Conservation (phyloP, 495 filamentous ascomycete genomes). For the Margaritispora aquatica region DNA sequence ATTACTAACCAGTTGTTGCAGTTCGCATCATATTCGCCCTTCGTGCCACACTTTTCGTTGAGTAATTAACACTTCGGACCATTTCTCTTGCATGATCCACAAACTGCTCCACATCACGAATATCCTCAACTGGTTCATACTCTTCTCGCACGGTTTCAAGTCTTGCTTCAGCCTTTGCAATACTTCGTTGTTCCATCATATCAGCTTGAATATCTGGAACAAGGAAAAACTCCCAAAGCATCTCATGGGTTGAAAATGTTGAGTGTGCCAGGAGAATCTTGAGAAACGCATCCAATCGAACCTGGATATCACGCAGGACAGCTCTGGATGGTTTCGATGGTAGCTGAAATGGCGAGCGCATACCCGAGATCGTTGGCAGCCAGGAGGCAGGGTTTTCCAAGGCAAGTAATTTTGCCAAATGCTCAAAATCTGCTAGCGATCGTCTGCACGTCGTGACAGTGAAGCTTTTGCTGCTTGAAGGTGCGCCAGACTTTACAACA, state of each 20-base stretch:
- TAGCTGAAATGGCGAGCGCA: constrained; percentile 85
- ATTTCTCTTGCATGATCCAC: constrained; percentile 83
- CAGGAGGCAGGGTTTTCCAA: constrained; percentile 94
- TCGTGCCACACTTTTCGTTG: constrained; percentile 73
- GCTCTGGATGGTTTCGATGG: constrained; percentile 86
- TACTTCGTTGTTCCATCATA: constrained; percentile 83
- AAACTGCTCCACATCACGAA: constrained; percentile 90
- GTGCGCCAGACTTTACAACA: constrained; percentile 88
- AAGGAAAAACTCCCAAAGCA: constrained; percentile 98
- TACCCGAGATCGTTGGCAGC: constrained; percentile 72
- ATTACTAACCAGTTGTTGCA: constrained; percentile 44
- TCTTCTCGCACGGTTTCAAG: constrained; percentile 84
- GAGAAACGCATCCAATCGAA: constrained; percentile 80
- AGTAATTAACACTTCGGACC: constrained; percentile 73
- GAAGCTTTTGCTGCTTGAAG: constrained; percentile 57
- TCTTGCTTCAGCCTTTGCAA: constrained; percentile 75
- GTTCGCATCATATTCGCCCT: constrained; percentile 54
- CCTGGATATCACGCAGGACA: constrained; percentile 79
- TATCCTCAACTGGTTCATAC: constrained; percentile 74
- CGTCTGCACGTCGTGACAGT: constrained; percentile 91
- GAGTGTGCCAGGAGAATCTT: constrained; percentile 81
- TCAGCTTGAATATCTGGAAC: constrained; percentile 89
- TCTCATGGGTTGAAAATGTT: constrained; percentile 93
- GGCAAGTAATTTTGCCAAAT: constrained; percentile 77
- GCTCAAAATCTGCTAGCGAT: constrained; percentile 88